Percentiles rank a stretch among this genome's conserved stretches.
Evolutionary conservation across 1,284 basidiomycete genomes (phyloP).

Genomic region (Erythrobasidium hasegawianum): DNA sequence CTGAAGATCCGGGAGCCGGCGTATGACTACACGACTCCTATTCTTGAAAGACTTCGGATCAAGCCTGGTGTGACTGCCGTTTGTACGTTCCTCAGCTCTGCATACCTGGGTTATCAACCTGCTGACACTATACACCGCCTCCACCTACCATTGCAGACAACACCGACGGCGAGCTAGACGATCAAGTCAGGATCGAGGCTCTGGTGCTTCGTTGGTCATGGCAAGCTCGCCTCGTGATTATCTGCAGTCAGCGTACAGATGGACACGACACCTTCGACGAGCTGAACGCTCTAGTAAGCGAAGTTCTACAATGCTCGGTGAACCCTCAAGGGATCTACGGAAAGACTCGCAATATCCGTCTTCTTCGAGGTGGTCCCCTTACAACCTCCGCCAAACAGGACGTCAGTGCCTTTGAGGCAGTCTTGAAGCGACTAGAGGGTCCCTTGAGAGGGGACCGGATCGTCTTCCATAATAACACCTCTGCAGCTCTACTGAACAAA

Average conservation of each 20-base stretch:
- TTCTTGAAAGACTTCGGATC: no score
- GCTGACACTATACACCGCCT: no score
- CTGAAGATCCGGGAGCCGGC: no score
- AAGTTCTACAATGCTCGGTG: neutral
- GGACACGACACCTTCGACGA: constrained; percentile 1
- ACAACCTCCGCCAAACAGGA: neutral
- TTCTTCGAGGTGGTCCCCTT: neutral
- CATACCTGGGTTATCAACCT: no score
- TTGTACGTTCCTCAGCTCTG: no score
- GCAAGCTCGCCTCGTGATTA: neutral
- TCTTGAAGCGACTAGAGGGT: neutral
- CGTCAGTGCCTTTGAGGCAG: neutral
- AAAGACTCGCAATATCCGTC: neutral
- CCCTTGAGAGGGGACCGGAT: neutral
- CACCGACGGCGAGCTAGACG: constrained; percentile 3
- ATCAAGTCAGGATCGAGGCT: neutral
- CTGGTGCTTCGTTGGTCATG: neutral
- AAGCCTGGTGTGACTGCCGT: no score
- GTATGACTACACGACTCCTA: no score
- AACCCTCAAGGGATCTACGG: neutral
- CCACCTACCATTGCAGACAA: no score
- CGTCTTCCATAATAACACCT: constrained; percentile 6
- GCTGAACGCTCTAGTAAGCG: neutral
- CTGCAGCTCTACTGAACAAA: neutral
- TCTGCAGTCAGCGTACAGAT: neutral